phyloP scores from a whole-genome alignment of 257 asterid species.

The Perilla frutescens region DNA sequence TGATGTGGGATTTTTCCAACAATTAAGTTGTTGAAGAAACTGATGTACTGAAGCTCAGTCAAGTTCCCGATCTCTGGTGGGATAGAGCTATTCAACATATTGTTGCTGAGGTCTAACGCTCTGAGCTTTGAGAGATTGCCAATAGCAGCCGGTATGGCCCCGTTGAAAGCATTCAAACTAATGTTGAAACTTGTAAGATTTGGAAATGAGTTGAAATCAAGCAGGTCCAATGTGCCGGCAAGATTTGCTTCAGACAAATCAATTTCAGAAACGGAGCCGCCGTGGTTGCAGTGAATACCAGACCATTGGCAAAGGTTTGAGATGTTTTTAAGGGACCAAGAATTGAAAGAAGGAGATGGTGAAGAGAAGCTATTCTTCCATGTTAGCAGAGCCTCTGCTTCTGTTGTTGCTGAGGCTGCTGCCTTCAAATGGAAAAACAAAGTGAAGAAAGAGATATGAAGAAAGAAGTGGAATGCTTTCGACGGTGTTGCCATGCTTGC shows the following conservation, averaged over 20 bases:
- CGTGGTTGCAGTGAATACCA: slow-evolving; percentile 52
- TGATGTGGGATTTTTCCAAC: slow-evolving; percentile 60
- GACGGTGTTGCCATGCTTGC: slow-evolving; percentile 11
- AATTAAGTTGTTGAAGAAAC: slow-evolving; percentile 55
- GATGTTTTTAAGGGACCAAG: no score
- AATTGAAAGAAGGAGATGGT: no score
- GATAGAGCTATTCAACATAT: slow-evolving; percentile 43
- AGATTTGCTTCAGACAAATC: slow-evolving; percentile 47
- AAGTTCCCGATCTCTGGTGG: slow-evolving; percentile 68
- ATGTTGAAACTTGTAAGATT: slow-evolving; percentile 31
- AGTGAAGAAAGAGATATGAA: no score
- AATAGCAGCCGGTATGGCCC: slow-evolving; percentile 66
- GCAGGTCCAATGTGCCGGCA: slow-evolving; percentile 44
- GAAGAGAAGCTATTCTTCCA: no score
- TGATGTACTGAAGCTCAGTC: slow-evolving; percentile 50
- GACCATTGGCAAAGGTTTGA: slow-evolving; percentile 24
- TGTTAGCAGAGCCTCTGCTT: no score
- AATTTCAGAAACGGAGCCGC: slow-evolving; percentile 49
- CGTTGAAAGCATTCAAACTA: background rate
- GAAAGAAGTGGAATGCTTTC: no score
- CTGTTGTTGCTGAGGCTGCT: no score
- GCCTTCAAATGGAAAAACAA: slow-evolving; percentile 47
- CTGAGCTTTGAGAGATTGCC: slow-evolving; percentile 55
- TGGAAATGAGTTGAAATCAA: slow-evolving; percentile 54
- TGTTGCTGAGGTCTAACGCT: slow-evolving; percentile 70